Conservation (phyloP, 2,329 filamentous ascomycete genomes). For the Aspergillus thermomutatus region DNA sequence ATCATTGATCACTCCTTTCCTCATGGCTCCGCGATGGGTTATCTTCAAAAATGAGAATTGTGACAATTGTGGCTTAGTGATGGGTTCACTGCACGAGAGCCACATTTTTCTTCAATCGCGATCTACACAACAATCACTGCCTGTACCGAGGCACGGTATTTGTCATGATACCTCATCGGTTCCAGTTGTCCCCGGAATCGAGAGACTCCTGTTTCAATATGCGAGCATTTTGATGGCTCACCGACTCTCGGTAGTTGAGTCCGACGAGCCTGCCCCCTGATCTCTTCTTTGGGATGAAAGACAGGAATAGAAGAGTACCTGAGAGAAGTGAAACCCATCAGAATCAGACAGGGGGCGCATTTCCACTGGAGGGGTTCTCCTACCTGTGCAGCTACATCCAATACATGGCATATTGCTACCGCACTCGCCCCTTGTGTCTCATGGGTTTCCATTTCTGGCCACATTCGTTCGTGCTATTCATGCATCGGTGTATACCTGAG, state of each 20-base stretch:
- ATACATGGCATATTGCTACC: not conserved
- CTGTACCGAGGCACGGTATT: not conserved
- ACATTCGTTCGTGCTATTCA: not conserved
- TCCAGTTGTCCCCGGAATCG: not conserved
- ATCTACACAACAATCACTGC: not conserved
- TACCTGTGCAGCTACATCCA: not conserved
- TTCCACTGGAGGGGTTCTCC: not conserved
- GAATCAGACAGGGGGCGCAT: not conserved
- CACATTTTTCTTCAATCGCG: not conserved
- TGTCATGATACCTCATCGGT: not conserved
- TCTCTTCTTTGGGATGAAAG: not conserved
- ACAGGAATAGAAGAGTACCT: not conserved
- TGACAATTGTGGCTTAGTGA: not conserved
- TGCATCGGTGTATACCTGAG: not conserved
- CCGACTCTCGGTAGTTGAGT: not conserved
- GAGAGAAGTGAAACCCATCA: not conserved
- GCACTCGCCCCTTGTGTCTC: not conserved
- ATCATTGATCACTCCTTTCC: not conserved
- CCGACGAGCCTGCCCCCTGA: not conserved
- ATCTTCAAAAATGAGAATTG: not conserved
- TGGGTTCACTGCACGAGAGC: not conserved
- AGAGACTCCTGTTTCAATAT: not conserved
- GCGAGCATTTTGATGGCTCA: not conserved
- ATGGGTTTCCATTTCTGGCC: not conserved
- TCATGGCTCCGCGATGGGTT: not conserved